Percentiles rank a stretch among this genome's conserved stretches.
Conservation (phyloP, 1,284 basidiomycete species). For the Boletus smithii region DNA sequence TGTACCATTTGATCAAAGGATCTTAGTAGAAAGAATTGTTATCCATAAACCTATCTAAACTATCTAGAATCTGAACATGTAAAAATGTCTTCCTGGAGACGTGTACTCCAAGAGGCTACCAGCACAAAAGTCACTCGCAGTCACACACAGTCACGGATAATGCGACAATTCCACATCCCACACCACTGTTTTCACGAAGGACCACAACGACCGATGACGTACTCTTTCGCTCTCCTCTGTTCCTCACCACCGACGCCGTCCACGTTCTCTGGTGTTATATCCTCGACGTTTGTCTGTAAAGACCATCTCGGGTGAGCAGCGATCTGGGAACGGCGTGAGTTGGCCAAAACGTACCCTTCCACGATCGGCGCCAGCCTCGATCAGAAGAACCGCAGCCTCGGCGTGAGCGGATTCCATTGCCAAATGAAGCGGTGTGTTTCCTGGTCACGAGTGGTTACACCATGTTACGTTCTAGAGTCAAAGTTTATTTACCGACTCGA, state of each 20-base stretch:
- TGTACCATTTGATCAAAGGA: constrained; percentile 5
- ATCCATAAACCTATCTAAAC: background rate
- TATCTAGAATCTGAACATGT: constrained; percentile 5
- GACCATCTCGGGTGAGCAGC: constrained; percentile 14
- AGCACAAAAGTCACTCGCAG: background rate
- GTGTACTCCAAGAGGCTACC: background rate
- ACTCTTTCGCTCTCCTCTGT: constrained; percentile 71
- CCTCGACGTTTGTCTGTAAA: constrained; percentile 73
- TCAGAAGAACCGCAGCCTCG: constrained; percentile 81
- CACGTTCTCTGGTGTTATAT: constrained; percentile 80
- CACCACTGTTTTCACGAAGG: constrained; percentile 16
- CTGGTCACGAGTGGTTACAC: constrained; percentile 37
- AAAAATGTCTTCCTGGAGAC: background rate
- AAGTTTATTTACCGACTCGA: constrained; percentile 61
- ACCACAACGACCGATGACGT: constrained; percentile 73
- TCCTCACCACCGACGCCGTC: constrained; percentile 76
- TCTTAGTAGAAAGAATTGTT: constrained; percentile 2
- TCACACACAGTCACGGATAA: background rate
- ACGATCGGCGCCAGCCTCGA: constrained; percentile 92
- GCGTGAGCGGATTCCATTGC: constrained; percentile 94
- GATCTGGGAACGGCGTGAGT: background rate
- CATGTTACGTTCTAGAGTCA: background rate
- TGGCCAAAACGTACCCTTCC: constrained; percentile 66
- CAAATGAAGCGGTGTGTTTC: constrained; percentile 93
- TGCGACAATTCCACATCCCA: background rate